Base-by-base conservation (phyloP, 2,329 filamentous ascomycete genomes). In the Lithohypha guttulata region DNA sequence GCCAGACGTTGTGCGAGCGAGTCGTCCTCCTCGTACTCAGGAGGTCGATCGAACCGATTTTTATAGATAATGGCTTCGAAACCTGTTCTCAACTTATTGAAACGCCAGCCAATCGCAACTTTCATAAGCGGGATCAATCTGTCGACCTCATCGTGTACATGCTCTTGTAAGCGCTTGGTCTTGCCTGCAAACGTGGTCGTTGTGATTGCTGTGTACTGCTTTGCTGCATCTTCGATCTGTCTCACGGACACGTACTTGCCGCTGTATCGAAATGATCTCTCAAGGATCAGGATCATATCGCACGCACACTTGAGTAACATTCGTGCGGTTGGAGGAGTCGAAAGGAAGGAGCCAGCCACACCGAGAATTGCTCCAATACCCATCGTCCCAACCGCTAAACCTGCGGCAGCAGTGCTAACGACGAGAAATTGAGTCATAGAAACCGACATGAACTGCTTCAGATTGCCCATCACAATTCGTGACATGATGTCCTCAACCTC, bases 261-360 rank as follows among this genome's bases (percentile, higher is more conserved):
- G 11, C 42, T 41, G 27, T 51, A 50, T 11, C 49, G 39, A 45
- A 58, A 58, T 0, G 53, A 52, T 29, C 51, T 44, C 22, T 53
- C 51, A 11, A 59, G 48, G 23, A 57, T 55, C 13, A 58, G 46
- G 21, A 55, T 58, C 38, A 58, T 48, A 27, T 59, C 56, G 41
- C 50, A 54, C 6, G 55, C 48, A 48, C 55, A 55, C 32, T 55
- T 55, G 27, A 59, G 50, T 42, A 59, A 47, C 35, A 59, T 50
- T 20, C 55, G 43, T 25, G 54, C 53, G 11, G 55, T 56, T 6
- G 54, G 47, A n/a, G 55, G 56, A 0, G 53, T 51, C 8, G 56
- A 45, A 9, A 55, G 36, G 34, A 49, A 33, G 31, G 45, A 36
- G 34, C 48, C 42, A 20, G 53, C 46, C 7, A 47, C 35, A 11